Evolutionary conservation across 352 stramenopile genomes (phyloP).

Genomic region (Phytophthora rubi): DNA sequence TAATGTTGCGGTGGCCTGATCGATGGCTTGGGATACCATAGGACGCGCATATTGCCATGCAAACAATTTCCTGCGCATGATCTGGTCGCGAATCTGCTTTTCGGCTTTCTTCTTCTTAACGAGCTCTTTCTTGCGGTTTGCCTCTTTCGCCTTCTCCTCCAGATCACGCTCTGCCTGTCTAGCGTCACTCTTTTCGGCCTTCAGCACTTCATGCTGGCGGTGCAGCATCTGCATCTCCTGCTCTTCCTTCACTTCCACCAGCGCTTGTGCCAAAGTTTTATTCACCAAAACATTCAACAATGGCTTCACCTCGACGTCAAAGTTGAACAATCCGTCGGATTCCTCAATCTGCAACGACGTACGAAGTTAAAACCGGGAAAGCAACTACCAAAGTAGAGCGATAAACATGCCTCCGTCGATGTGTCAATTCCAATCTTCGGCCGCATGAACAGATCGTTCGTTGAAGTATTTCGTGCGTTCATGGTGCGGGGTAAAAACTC

Average conservation of each 20-base stretch:
- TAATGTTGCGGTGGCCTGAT: slow-evolving; percentile 37
- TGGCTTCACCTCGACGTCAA: slow-evolving; percentile 79
- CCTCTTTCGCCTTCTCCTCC: slow-evolving; percentile 59
- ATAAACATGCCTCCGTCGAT: slow-evolving; percentile 55
- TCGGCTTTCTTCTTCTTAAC: slow-evolving; percentile 53
- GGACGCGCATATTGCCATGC: slow-evolving; percentile 65
- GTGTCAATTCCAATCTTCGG: slow-evolving; percentile 81
- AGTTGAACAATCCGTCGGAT: slow-evolving; percentile 78
- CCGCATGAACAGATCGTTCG: slow-evolving; percentile 60
- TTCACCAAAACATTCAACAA: slow-evolving; percentile 79
- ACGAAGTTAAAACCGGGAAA: background rate
- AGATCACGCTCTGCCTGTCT: slow-evolving; percentile 52
- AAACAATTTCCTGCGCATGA: slow-evolving; percentile 64
- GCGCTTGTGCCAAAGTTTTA: slow-evolving; percentile 83
- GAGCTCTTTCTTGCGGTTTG: slow-evolving; percentile 56
- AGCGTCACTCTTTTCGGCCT: slow-evolving; percentile 51
- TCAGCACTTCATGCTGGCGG: slow-evolving; percentile 44
- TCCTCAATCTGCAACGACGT: slow-evolving; percentile 64
- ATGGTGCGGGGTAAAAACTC: slow-evolving; percentile 53
- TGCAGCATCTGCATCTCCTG: slow-evolving; percentile 64
- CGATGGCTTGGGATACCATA: slow-evolving; percentile 50
- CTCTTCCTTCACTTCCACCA: slow-evolving; percentile 81
- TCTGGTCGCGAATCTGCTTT: slow-evolving; percentile 41
- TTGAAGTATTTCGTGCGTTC: slow-evolving; percentile 42
- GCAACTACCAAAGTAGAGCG: background rate